These are phyloP conservation scores for Cladosporium sp. DNA, from an alignment of 2,329 filamentous ascomycete species.

Conservation along the genomic window DNA sequence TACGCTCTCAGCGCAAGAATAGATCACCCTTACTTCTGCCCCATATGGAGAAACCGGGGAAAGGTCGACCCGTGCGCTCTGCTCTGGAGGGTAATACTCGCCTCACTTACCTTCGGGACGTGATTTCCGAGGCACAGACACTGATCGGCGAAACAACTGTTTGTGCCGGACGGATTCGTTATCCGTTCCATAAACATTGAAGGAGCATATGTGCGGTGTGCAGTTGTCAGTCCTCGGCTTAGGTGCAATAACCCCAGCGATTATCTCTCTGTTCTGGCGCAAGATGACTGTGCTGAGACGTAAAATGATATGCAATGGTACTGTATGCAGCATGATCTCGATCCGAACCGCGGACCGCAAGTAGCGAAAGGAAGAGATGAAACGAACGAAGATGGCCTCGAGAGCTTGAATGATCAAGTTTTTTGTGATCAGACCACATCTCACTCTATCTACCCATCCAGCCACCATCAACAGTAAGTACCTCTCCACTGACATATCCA, in stretches of 20 bases:
- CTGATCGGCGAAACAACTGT: background rate
- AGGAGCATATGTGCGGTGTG: background rate
- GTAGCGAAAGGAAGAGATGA: too few species aligned
- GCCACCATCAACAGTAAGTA: conserved; percentile 79
- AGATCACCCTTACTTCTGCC: background rate
- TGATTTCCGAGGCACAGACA: background rate
- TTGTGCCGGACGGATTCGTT: background rate
- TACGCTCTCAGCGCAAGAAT: background rate
- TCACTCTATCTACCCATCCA: conserved; percentile 35
- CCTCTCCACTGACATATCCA: conserved; percentile 74
- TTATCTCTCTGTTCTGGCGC: too few species aligned
- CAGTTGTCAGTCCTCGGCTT: too few species aligned
- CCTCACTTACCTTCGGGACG: background rate
- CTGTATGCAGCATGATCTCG: too few species aligned
- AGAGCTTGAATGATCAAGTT: too few species aligned
- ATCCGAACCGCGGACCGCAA: too few species aligned
- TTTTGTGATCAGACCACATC: too few species aligned
- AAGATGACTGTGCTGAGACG: too few species aligned
- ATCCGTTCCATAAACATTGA: background rate
- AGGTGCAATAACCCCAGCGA: too few species aligned
- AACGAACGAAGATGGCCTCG: too few species aligned
- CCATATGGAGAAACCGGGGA: background rate
- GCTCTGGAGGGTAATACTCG: background rate
- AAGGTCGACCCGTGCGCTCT: background rate
- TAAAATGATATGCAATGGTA: too few species aligned